These are phyloP conservation scores for Annulohypoxylon nitens DNA, from an alignment of 495 filamentous ascomycete species.

Conservation along the genomic window DNA sequence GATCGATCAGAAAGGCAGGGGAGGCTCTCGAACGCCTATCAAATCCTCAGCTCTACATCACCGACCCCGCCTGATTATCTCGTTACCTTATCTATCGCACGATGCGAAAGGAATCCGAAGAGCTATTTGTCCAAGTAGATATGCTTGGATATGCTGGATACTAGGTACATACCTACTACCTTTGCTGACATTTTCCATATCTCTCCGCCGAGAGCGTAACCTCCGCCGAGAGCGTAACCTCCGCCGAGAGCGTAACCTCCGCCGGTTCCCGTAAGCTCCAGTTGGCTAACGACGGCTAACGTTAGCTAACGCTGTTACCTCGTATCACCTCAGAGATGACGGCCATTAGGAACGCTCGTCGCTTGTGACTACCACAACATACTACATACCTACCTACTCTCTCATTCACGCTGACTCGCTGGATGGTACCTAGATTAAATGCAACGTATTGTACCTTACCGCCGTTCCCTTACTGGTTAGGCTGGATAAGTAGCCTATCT, in stretches of 20 bases:
- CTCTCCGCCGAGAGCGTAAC: slow-evolving; percentile 35
- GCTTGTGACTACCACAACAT: slow-evolving; percentile 5
- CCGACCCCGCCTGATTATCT: slow-evolving; percentile 43
- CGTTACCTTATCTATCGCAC: slow-evolving; percentile 48
- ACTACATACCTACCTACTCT: not conserved
- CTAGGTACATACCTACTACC: too few species aligned
- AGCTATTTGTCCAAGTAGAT: slow-evolving; percentile 39
- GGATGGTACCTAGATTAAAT: slow-evolving; percentile 32
- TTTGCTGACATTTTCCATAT: slow-evolving; percentile 15
- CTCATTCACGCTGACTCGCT: slow-evolving; percentile 15
- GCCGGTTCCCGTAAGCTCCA: not conserved
- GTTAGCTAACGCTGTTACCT: slow-evolving; percentile 39
- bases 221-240: slow-evolving; percentile 28
- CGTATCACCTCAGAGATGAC: slow-evolving; percentile 37
- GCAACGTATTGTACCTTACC: slow-evolving; percentile 44
- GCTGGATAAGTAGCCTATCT: slow-evolving; percentile 30
- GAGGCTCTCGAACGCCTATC: slow-evolving; percentile 46
- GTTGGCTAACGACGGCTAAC: slow-evolving; percentile 19
- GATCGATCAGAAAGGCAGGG: slow-evolving; percentile 31
- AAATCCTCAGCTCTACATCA: slow-evolving; percentile 31
- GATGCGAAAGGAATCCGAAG: slow-evolving; percentile 25
- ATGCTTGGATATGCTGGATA: not conserved
- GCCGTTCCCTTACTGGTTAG: slow-evolving; percentile 29
- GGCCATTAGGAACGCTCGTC: slow-evolving; percentile 17
- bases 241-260: slow-evolving; percentile 31